Evolutionary conservation across 139 green algal genomes (phyloP).

Genomic region (Tetradesmus obliquus): DNA sequence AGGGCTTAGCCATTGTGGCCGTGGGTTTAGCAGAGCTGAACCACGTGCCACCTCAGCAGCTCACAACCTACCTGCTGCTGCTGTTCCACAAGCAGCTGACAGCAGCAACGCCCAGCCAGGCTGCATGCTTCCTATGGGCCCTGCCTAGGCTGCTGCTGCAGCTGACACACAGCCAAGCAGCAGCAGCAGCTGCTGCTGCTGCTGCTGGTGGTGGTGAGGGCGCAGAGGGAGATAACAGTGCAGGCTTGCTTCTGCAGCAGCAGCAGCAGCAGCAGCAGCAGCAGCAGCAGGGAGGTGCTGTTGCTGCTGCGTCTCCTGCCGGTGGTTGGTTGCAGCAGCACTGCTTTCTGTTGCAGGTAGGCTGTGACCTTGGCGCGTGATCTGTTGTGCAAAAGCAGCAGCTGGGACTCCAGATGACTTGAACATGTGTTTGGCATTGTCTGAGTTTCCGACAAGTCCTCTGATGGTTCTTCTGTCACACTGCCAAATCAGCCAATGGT

Average conservation of each 20-base stretch:
- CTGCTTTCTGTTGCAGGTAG: constrained; percentile 35
- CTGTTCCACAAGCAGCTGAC: constrained; percentile 10
- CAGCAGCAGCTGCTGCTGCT: not conserved
- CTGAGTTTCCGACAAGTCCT: too few relatives aligned
- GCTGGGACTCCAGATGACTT: not conserved
- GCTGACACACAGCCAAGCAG: not conserved
- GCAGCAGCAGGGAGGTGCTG: not conserved
- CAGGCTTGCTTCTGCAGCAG: not conserved
- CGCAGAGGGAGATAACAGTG: not conserved
- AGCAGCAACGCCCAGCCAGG: not conserved
- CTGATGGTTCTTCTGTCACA: too few relatives aligned
- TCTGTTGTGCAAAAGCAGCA: not conserved
- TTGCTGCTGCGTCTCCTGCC: not conserved
- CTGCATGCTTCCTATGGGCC: constrained; percentile 36
- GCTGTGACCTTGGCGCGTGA: not conserved
- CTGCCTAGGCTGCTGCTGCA: constrained; percentile 29
- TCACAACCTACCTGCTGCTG: constrained; percentile 21
- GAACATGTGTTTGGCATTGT: not conserved
- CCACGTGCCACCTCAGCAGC: not conserved
- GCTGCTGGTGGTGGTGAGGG: not conserved
- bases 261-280: constrained; percentile 27
- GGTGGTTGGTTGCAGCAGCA: constrained; percentile 25
- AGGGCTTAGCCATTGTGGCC: constrained; percentile 12
- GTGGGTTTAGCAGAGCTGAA: constrained; percentile 30
- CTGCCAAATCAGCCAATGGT: too few relatives aligned